These are phyloP conservation scores for Boletus pseudopeckii DNA, from an alignment of 768 basidiomycete species.

Conservation along the genomic window DNA sequence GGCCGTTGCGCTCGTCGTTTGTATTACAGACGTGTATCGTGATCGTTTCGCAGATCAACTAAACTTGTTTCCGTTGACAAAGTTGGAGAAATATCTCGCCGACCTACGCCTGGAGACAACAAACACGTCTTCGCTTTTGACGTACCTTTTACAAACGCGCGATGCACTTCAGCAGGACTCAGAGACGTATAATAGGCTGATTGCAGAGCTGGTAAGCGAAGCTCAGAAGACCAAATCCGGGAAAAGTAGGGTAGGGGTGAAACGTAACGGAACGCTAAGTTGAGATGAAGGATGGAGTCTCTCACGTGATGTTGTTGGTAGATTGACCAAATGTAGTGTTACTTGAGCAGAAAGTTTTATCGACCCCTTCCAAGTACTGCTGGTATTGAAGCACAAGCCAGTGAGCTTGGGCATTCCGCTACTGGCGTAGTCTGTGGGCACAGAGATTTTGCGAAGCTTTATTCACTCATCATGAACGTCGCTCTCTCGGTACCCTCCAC, in stretches of 20 bases:
- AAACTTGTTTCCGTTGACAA: slow-evolving; percentile 63
- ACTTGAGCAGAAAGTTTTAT: slow-evolving; percentile 16
- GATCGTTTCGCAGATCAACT: slow-evolving; percentile 53
- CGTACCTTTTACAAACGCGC: slow-evolving; percentile 75
- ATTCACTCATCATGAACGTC: slow-evolving; percentile 69
- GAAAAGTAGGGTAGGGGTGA: slow-evolving; percentile 46
- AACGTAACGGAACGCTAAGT: slow-evolving; percentile 48
- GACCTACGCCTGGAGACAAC: slow-evolving; percentile 72
- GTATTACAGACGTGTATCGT: slow-evolving; percentile 1
- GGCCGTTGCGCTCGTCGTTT: slow-evolving; percentile 15
- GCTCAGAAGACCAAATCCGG: slow-evolving; percentile 80
- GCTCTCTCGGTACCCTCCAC: slow-evolving; percentile 83
- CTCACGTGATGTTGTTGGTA: slow-evolving; percentile 16
- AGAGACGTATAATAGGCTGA: slow-evolving; percentile 86
- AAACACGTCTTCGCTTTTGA: slow-evolving; percentile 70
- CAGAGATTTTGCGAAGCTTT: neutral
- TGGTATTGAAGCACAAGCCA: neutral
- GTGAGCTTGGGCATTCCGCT: neutral
- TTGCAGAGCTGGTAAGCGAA: slow-evolving; percentile 89
- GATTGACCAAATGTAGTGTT: slow-evolving; percentile 12
- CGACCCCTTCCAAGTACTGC: neutral
- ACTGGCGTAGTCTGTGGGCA: neutral
- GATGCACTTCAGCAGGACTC: slow-evolving; percentile 84
- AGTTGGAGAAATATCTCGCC: slow-evolving; percentile 61
- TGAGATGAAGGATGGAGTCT: slow-evolving; percentile 4